Evolutionary conservation across 2,329 filamentous ascomycete species (phyloP).

Genomic region (Penicillium rolfsii): DNA sequence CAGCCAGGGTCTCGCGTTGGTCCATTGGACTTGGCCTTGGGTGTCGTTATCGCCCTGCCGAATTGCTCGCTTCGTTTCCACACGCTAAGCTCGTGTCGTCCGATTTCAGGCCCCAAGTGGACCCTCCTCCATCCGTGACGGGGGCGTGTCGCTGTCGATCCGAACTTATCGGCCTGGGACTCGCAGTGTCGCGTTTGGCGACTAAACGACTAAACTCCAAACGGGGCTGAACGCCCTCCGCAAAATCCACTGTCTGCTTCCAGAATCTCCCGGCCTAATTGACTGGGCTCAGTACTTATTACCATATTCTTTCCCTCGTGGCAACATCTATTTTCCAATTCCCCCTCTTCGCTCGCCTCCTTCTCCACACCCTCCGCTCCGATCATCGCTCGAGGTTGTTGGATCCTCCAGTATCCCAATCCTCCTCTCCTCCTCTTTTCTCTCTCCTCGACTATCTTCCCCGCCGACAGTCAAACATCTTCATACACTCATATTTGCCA

Average conservation of each 20-base stretch:
- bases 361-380: constrained; percentile 6
- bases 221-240: neutral
- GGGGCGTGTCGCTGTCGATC: constrained; percentile 24
- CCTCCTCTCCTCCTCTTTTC: neutral
- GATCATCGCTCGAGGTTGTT: constrained; percentile 4
- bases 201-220: neutral
- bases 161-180: constrained; percentile 19
- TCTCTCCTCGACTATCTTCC: neutral
- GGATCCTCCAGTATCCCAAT: neutral
- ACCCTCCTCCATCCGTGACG: constrained; percentile 7
- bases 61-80: constrained; percentile 7
- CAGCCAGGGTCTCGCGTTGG: no score
- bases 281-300: no score
- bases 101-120: constrained; percentile 25
- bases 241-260: neutral
- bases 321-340: constrained; percentile 19
- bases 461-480: neutral
- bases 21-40: no score
- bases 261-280: neutral
- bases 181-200: constrained; percentile 8
- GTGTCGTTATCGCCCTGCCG: neutral
- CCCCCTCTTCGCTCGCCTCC: neutral
- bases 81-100: constrained; percentile 10
- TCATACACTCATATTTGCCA: neutral
- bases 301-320: constrained; percentile 19